Evolutionary conservation across 169 alveolate genomes (phyloP).

Genomic region (Cryptosporidium canis): DNA sequence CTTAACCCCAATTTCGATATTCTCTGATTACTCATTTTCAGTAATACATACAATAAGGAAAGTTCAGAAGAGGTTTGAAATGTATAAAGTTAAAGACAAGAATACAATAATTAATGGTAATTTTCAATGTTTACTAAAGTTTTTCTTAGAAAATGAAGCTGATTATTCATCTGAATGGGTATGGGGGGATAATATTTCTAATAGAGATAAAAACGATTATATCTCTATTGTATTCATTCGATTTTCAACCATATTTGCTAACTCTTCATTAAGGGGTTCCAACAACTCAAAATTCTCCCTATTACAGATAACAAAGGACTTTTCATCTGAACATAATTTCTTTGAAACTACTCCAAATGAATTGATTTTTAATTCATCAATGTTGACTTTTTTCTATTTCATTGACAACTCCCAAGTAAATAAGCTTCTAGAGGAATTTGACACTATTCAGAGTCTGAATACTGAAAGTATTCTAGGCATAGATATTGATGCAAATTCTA

Average conservation of each 20-base stretch:
- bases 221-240: slow-evolving; percentile 16
- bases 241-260: slow-evolving; percentile 31
- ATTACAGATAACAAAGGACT: slow-evolving; percentile 34
- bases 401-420: background rate
- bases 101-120: background rate
- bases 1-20: background rate
- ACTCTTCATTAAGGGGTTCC: background rate
- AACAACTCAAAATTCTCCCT: background rate
- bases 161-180: background rate
- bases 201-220: background rate
- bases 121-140: background rate
- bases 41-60: slow-evolving; percentile 7
- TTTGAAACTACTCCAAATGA: background rate
- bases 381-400: slow-evolving; percentile 17
- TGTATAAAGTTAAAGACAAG: background rate
- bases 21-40: background rate
- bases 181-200: background rate
- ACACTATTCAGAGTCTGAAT: slow-evolving; percentile 14
- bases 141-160: background rate
- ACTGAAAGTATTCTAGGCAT: slow-evolving; percentile 3
- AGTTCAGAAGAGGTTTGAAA: slow-evolving; percentile 15
- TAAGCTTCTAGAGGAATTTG: slow-evolving; percentile 1
- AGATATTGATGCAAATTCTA: background rate
- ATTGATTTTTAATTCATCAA: background rate
- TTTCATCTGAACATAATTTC: background rate